Base-by-base conservation (phyloP, 495 filamentous ascomycete species). In the Schizothecium vesticola region DNA sequence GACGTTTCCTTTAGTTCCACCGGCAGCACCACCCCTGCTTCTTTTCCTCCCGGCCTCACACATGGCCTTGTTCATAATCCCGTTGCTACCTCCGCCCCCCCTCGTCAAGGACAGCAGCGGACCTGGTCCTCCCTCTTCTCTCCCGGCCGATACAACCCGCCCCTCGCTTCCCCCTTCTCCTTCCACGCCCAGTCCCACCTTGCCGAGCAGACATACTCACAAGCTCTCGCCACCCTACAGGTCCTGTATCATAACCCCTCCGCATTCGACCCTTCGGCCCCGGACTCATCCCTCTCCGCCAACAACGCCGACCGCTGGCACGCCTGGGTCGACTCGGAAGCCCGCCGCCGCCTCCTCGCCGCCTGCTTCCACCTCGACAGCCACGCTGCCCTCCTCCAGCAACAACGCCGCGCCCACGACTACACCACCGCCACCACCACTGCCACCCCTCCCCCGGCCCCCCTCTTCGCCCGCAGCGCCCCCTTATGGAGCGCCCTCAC, bases 281-380 rank as follows among this genome's bases (percentile, higher is more conserved):
- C 70, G 58, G 74, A 78, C 61, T 66, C 72, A 24, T 74, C 76
- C 62, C 57, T 72, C n/a, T 69, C 69, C n/a, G 56, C 71, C 59
- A 69, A 79, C 10, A 51, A 51, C 16, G 19, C 43, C 43, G 72
- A 75, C 58, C 73, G 76, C 57, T 87, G 85, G 85, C 75, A 69
- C 3, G 71, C 72, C 72, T 87, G 84, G 84, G 69, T 85, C 55
- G 73, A 81, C 56, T 70, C 72, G 25, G 85, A 87, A 70, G 76
- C 80, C 24, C 76, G 73, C 69, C 82, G 81, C n/a, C 80, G 85
- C 43, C 79, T 86, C 61, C 72, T 84, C 21, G 77, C 80, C 58
- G 79, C 77, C 11, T 87, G 82, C 74, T 82, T 85, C 75, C 72
- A 83, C 70, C 74, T 81, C 65, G 84, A 87, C 74, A 76, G 82